These are phyloP conservation scores for Elongisporangium undulatum DNA, from an alignment of 352 stramenopile species.

Conservation along the genomic window DNA sequence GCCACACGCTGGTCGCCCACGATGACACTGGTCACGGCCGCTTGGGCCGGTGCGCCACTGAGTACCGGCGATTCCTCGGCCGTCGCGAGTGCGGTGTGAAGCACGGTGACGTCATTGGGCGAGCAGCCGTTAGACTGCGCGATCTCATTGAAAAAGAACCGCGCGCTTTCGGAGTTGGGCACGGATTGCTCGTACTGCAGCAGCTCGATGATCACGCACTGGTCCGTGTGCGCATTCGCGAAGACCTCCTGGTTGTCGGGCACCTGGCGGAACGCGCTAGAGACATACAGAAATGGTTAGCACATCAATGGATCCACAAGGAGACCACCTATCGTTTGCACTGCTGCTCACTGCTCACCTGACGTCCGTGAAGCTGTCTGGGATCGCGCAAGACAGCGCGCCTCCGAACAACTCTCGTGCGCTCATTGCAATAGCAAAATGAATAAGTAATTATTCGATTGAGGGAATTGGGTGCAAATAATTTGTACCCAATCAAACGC, in stretches of 20 bases:
- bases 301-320: not conserved
- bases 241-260: slow-evolving; percentile 89
- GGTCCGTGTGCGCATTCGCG: slow-evolving; percentile 70
- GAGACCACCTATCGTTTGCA: not conserved
- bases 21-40: slow-evolving; percentile 32
- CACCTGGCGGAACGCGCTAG: slow-evolving; percentile 73
- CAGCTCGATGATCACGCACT: slow-evolving; percentile 82
- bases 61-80: slow-evolving; percentile 15
- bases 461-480: not conserved
- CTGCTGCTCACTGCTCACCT: slow-evolving; percentile 27
- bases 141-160: slow-evolving; percentile 85
- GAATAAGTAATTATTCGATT: no score
- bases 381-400: slow-evolving; percentile 68
- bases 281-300: slow-evolving; percentile 1
- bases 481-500: no score
- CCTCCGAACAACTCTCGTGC: slow-evolving; percentile 50
- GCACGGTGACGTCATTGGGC: slow-evolving; percentile 41
- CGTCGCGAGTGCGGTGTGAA: slow-evolving; percentile 37
- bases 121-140: slow-evolving; percentile 73
- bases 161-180: slow-evolving; percentile 38
- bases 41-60: slow-evolving; percentile 18
- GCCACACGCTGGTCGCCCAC: slow-evolving; percentile 77
- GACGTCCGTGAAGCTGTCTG: slow-evolving; percentile 70
- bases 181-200: slow-evolving; percentile 61
- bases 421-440: no score